Conservation (phyloP, 2,329 filamentous ascomycete genomes). For the Botrytis byssoidea region DNA sequence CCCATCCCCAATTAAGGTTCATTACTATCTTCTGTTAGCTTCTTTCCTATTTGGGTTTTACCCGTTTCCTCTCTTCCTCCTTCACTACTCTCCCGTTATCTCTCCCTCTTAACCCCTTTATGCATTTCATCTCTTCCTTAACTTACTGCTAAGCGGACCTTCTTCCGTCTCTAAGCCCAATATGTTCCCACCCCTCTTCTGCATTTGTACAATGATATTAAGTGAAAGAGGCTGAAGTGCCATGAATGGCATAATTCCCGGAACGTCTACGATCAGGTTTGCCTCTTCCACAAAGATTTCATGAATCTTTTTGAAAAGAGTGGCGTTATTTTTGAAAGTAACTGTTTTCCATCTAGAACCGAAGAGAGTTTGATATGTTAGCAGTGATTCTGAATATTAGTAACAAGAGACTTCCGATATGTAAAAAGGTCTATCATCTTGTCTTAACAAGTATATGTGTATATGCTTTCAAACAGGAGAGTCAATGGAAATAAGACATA, state of each 20-base stretch:
- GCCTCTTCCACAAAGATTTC: neutral
- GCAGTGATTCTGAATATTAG: neutral
- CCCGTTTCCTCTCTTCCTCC: neutral
- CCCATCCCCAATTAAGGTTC: neutral
- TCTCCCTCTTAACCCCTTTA: neutral
- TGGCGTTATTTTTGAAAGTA: constrained; percentile 9
- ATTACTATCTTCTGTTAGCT: neutral
- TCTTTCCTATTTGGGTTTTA: neutral
- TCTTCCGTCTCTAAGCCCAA: neutral
- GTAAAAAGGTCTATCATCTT: neutral
- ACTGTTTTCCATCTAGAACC: neutral
- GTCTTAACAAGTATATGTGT: neutral
- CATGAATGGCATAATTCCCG: neutral
- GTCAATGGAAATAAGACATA: neutral
- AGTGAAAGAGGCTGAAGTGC: neutral
- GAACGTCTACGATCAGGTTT: neutral
- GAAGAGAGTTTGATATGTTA: neutral
- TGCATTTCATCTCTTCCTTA: neutral
- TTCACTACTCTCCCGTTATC: neutral
- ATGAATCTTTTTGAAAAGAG: neutral
- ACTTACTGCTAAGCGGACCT: neutral
- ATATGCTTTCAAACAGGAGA: neutral
- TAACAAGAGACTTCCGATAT: neutral
- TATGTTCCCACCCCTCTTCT: neutral
- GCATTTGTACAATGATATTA: neutral